Evolutionary conservation across 805 yeast species (phyloP).

Genomic region (Yamadazyma nakazawae): DNA sequence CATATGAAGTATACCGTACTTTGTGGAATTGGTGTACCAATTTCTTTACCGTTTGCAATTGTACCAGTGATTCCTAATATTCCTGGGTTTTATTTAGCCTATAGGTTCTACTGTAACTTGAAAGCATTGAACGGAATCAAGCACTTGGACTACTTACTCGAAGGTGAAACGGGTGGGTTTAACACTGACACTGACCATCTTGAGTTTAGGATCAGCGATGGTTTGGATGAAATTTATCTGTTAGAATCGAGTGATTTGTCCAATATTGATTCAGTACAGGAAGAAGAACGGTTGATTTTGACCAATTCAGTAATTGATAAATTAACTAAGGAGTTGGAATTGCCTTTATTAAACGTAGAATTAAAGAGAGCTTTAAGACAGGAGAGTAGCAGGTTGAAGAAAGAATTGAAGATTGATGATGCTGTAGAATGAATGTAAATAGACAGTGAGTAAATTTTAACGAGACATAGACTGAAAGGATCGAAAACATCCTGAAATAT

Average conservation of each 20-base stretch:
- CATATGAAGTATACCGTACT: constrained; percentile 56
- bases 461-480: no score
- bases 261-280: constrained; percentile 13
- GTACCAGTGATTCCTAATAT: constrained; percentile 88
- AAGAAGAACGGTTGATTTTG: constrained; percentile 39
- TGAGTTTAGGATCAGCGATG: constrained; percentile 14
- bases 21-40: constrained; percentile 63
- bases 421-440: constrained; percentile 14
- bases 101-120: constrained; percentile 79
- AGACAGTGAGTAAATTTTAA: neutral
- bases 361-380: constrained; percentile 53
- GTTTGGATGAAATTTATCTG: constrained; percentile 20
- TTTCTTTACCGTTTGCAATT: constrained; percentile 75
- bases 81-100: constrained; percentile 84
- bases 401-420: constrained; percentile 16
- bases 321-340: constrained; percentile 43
- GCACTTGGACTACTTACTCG: constrained; percentile 59
- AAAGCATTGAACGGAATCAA: constrained; percentile 73
- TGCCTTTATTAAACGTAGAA: constrained; percentile 43
- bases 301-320: constrained; percentile 44
- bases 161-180: constrained; percentile 10
- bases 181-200: constrained; percentile 24
- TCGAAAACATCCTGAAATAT: no score
- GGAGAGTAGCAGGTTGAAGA: constrained; percentile 37
- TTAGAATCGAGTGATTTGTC: constrained; percentile 5